These are phyloP conservation scores for Rosa hybrid DNA, from an alignment of 331 rosid species.

Conservation along the genomic window DNA sequence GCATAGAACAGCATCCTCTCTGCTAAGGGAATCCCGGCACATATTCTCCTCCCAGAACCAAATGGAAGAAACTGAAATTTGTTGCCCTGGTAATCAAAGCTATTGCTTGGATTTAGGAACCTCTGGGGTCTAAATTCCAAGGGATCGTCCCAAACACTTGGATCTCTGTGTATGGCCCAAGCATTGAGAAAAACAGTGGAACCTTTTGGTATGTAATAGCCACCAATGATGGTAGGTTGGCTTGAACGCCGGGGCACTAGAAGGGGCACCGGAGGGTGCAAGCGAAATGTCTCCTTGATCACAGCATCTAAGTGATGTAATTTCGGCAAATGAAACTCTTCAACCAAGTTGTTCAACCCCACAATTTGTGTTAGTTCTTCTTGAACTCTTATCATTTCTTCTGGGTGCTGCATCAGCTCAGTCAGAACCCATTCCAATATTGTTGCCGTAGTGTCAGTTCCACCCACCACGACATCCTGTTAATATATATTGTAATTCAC, in stretches of 20 bases:
- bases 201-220: slow-evolving; percentile 31
- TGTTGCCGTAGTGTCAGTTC: slow-evolving; percentile 32
- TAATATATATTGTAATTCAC: background rate
- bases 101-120: slow-evolving; percentile 20
- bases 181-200: background rate
- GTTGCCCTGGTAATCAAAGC: slow-evolving; percentile 21
- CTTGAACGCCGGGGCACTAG: slow-evolving; percentile 18
- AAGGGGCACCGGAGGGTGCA: slow-evolving; percentile 26
- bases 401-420: slow-evolving; percentile 22
- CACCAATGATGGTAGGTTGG: slow-evolving; percentile 24
- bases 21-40: slow-evolving; percentile 35
- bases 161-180: slow-evolving; percentile 42
- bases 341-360: slow-evolving; percentile 29
- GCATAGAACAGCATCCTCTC: slow-evolving; percentile 24
- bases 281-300: slow-evolving; percentile 26
- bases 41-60: slow-evolving; percentile 46
- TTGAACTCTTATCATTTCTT: slow-evolving; percentile 25
- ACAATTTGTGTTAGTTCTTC: slow-evolving; percentile 32
- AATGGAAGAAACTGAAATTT: slow-evolving; percentile 39
- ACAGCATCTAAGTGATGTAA: slow-evolving; percentile 20
- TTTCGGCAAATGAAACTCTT: slow-evolving; percentile 38
- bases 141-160: slow-evolving; percentile 31
- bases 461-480: slow-evolving; percentile 38
- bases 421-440: slow-evolving; percentile 35
- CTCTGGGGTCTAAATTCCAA: slow-evolving; percentile 33